These are phyloP conservation scores for Phaeosphaeria sp. DNA, from an alignment of 2,329 filamentous ascomycete species.

Conservation along the genomic window DNA sequence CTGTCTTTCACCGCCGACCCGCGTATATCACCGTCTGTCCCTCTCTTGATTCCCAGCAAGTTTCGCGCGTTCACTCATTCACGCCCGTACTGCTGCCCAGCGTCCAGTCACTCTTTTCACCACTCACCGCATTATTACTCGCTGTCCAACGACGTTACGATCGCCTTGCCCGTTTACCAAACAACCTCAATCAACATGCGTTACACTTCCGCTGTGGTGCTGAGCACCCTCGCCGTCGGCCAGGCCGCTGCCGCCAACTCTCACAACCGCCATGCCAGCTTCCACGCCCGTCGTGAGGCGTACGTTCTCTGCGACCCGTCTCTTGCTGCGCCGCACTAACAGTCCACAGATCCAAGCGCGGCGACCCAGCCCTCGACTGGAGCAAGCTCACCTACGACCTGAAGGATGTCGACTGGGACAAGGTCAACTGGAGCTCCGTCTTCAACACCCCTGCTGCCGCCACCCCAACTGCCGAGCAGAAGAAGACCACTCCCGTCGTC, in stretches of 20 bases:
- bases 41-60: constrained; percentile 31
- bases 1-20: constrained; percentile 30
- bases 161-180: constrained; percentile 8
- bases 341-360: constrained; percentile 38
- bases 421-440: constrained; percentile 34
- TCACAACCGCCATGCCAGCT: constrained; percentile 44
- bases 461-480: constrained; percentile 17
- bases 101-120: constrained; percentile 40
- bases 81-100: constrained; percentile 38
- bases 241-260: constrained; percentile 41
- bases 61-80: constrained; percentile 49
- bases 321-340: constrained; percentile 14
- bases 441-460: constrained; percentile 16
- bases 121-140: constrained; percentile 3
- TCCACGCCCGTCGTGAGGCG: constrained; percentile 45
- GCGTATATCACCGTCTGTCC: constrained; percentile 32
- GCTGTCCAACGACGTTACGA: constrained; percentile 38
- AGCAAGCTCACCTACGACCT: constrained; percentile 32
- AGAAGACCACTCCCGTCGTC: constrained; percentile 7
- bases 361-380: constrained; percentile 37
- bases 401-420: constrained; percentile 36
- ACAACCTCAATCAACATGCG: constrained; percentile 35
- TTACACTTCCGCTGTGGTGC: constrained; percentile 45
- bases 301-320: constrained; percentile 21
- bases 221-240: constrained; percentile 46